These are phyloP conservation scores for Rhododendron molle DNA, from an alignment of 148 eudicot genomes.

Conservation along the genomic window DNA sequence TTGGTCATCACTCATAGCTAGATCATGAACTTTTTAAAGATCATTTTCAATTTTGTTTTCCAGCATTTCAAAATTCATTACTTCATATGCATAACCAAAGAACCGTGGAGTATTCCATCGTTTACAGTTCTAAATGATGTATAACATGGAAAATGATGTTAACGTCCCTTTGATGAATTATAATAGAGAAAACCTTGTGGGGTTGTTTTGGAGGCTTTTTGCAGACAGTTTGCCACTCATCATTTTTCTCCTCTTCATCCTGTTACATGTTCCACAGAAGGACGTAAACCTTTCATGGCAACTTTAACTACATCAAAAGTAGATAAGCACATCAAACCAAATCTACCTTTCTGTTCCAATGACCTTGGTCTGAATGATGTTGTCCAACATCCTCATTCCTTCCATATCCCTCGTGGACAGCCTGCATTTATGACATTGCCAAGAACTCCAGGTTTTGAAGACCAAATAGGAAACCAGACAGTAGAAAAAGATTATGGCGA, in stretches of 20 bases:
- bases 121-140: background rate
- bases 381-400: slow-evolving; percentile 21
- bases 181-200: slow-evolving; percentile 43
- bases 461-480: background rate
- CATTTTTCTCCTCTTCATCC: slow-evolving; percentile 41
- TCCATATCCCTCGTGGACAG: slow-evolving; percentile 29
- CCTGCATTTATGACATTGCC: slow-evolving; percentile 24
- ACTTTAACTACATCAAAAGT: background rate
- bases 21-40: background rate
- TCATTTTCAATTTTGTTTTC: background rate
- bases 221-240: slow-evolving; percentile 77
- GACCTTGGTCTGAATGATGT: slow-evolving; percentile 22
- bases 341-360: slow-evolving; percentile 29
- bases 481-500: background rate
- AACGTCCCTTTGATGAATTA: background rate
- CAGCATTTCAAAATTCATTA: background rate
- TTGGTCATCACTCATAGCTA: background rate
- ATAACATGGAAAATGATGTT: background rate
- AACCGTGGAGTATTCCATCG: background rate
- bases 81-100: background rate
- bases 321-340: background rate
- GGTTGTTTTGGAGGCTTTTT: slow-evolving; percentile 53
- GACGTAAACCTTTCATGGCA: background rate
- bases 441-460: background rate
- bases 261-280: slow-evolving; percentile 21